These are phyloP conservation scores for Fraxinus latifolia DNA, from an alignment of 305 asterid species.

Conservation along the genomic window DNA sequence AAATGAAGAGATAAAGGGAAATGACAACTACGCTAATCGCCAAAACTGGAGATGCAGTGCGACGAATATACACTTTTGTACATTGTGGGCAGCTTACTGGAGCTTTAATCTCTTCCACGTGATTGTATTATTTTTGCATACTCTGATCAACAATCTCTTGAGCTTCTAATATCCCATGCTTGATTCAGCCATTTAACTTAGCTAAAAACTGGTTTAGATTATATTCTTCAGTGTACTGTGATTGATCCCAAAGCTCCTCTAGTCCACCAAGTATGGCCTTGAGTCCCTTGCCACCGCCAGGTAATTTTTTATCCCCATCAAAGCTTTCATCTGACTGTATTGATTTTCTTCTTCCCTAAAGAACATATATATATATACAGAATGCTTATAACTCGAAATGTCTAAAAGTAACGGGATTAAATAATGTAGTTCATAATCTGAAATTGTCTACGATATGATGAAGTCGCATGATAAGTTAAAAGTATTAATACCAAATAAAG, in stretches of 20 bases:
- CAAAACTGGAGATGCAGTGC: conserved; percentile 54
- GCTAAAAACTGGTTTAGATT: conserved; percentile 77
- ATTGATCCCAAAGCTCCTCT: conserved; percentile 99
- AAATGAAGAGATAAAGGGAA: not conserved
- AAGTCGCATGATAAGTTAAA: not conserved
- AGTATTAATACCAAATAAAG: not conserved
- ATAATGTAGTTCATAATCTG: not conserved
- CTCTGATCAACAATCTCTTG: conserved; percentile 25
- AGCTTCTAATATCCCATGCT: not conserved
- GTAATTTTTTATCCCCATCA: conserved; percentile 53
- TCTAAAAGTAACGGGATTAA: not conserved
- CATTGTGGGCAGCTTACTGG: conserved; percentile 39
- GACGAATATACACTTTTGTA: conserved; percentile 50
- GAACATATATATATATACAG: conserved; percentile 3
- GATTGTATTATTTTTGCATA: conserved; percentile 25
- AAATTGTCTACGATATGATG: not conserved
- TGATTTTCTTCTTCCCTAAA: conserved; percentile 59
- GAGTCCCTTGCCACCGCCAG: conserved; percentile 70
- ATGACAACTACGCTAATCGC: conserved; percentile 37
- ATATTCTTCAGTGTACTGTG: conserved; percentile 96
- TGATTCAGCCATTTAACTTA: conserved; percentile 66
- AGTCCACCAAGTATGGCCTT: conserved; percentile 89
- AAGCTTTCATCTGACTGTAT: conserved; percentile 36
- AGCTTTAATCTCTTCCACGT: conserved; percentile 17
- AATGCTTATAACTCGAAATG: not conserved